These are phyloP conservation scores for Dactylonectria estremocensis DNA, from an alignment of 2,329 filamentous ascomycete species.

Conservation along the genomic window DNA sequence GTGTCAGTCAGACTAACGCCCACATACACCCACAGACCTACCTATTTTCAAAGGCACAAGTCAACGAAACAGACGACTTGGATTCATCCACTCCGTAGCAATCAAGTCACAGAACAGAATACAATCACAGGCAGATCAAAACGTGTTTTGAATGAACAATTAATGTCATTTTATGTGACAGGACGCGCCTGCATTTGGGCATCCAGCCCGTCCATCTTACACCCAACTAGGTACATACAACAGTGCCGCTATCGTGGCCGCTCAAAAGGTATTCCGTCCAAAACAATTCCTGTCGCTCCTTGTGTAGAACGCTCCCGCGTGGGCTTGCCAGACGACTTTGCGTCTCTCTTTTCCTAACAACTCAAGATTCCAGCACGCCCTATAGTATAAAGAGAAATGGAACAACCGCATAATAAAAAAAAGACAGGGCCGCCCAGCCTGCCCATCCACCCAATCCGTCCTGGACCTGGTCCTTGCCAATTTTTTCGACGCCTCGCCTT, in stretches of 20 bases:
- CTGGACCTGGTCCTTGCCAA: conserved; percentile 17
- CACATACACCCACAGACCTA: not conserved
- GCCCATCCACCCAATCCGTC: conserved; percentile 23
- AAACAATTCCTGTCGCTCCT: conserved; percentile 12
- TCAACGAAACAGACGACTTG: no score
- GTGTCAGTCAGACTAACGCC: not conserved
- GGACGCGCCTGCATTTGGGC: conserved; percentile 19
- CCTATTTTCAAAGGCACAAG: not conserved
- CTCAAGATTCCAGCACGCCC: conserved; percentile 2
- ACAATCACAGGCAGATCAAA: not conserved
- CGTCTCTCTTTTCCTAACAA: conserved; percentile 12
- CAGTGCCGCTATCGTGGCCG: conserved; percentile 7
- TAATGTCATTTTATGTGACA: conserved; percentile 23
- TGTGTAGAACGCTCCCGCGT: conserved; percentile 4
- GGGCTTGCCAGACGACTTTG: conserved; percentile 7
- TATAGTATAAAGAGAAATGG: conserved; percentile 7
- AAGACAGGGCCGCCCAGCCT: conserved; percentile 21
- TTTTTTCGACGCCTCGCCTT: conserved; percentile 31
- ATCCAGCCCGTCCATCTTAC: conserved; percentile 27
- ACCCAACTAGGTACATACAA: conserved; percentile 28
- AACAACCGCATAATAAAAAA: conserved; percentile 23
- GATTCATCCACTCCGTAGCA: not conserved
- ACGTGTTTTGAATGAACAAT: conserved; percentile 17
- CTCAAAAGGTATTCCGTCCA: conserved; percentile 16
- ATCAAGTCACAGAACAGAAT: not conserved